A percentile compares a stretch with the other conserved stretches of the same genome.
Evolutionary conservation across 148 eudicot species (phyloP).

Genomic region (Camellia lanceoleosa): DNA sequence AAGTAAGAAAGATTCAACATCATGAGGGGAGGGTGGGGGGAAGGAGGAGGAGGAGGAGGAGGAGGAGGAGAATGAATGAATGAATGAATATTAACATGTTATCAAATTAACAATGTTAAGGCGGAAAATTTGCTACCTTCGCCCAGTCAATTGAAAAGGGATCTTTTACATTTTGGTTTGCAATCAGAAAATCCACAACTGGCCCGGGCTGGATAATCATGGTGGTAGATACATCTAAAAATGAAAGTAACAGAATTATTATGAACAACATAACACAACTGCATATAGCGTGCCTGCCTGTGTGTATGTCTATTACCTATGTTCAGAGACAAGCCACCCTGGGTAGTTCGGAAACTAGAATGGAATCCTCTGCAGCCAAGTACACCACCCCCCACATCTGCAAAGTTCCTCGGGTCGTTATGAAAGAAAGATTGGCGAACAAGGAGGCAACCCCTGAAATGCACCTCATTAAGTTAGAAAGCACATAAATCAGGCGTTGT

Average conservation of each 20-base stretch:
- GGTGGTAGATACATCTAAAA: constrained; percentile 89
- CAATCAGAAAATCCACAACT: constrained; percentile 69
- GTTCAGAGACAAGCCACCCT: constrained; percentile 85
- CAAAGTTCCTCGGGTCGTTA: constrained; percentile 68
- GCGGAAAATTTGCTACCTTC: constrained; percentile 39
- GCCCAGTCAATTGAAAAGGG: constrained; percentile 81
- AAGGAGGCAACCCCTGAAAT: constrained; percentile 83
- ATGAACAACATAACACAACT: constrained; percentile 1
- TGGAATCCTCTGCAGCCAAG: constrained; percentile 92
- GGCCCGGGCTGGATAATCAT: constrained; percentile 96
- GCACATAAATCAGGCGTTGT: not conserved
- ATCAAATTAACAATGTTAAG: not conserved
- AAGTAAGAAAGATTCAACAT: not conserved
- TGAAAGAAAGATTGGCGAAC: constrained; percentile 92
- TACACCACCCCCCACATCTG: constrained; percentile 90
- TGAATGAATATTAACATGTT: too few relatives aligned
- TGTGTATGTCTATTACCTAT: constrained; percentile 42
- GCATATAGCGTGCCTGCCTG: not conserved
- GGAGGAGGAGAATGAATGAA: not conserved
- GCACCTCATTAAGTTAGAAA: not conserved
- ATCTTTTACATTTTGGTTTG: constrained; percentile 77
- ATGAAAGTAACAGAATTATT: not conserved
- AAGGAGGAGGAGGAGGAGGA: not conserved
- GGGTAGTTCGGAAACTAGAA: constrained; percentile 84
- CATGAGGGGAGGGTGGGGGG: too few relatives aligned